Base-by-base conservation (phyloP, 2,329 filamentous ascomycete genomes). In the Pseudogymnoascus sp. region DNA sequence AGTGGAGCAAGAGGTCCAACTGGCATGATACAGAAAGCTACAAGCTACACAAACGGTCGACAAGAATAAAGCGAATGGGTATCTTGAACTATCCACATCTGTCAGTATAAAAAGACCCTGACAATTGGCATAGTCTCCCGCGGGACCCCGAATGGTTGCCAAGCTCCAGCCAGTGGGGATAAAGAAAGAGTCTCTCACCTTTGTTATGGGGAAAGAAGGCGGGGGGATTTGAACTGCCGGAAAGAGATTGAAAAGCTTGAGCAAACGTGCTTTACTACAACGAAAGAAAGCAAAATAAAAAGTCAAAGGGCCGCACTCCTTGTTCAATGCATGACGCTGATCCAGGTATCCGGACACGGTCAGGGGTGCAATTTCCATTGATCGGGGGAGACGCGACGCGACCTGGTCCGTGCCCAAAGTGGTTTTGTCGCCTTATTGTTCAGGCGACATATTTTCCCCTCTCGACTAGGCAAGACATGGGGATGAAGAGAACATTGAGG, bases 301-400 rank as follows among this genome's bases (percentile, higher is more conserved):
- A 19, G 28, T 57, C 51, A 57, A 34, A 34, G 25, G n/a, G 51
- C 51, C 25, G 10, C 28, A 31, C 51, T 57, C 51, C 25, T 54
- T 19, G 25, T 28, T 34, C 5, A 23, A 54, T 54, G 23, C 14
- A 31, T 16, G 48, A 28, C 14, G 48, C 6, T 31, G 14, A 54
- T 54, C 45, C 45, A 54, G 23, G 14, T 10, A 54, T 54, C 25
- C n/a, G 48, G 48, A 54, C 48, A 31, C n/a, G 25, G 48, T 11
- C 48, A 54, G 48, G 48, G 48, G 48, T 31, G 48, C 48, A 54
- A 54, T 54, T 54, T 54, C 48, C 25, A 34, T 34, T 34, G n/a
- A 34, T 57, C n/a, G n/a, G n/a, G 10, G 51, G 51, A 57, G 51
- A 57, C 51, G 51, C 51, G 51, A 57, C 51, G 51, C 51, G 51